These are phyloP conservation scores for Akanthomyces lecanii DNA, from an alignment of 2,329 filamentous ascomycete species.

Conservation along the genomic window DNA sequence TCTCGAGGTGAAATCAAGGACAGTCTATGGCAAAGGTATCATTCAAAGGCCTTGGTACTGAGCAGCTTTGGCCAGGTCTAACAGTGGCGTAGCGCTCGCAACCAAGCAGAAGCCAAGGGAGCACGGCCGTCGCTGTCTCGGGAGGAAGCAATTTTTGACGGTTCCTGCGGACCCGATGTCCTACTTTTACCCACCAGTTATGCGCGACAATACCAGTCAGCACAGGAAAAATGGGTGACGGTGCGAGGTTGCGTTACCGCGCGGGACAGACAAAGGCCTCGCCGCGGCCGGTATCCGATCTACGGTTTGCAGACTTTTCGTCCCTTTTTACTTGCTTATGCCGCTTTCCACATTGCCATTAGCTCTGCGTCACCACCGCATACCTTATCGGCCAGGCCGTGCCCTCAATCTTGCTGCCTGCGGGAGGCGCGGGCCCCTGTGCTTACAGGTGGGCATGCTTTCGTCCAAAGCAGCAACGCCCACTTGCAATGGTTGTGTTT, in stretches of 20 bases:
- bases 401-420: conserved; percentile 10
- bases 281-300: conserved; percentile 15
- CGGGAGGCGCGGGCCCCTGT: not conserved
- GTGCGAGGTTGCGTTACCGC: not conserved
- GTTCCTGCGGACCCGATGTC: not conserved
- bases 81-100: not conserved
- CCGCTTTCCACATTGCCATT: not conserved
- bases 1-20: not conserved
- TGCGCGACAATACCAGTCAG: not conserved
- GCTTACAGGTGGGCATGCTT: not conserved
- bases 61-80: not conserved
- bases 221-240: not conserved
- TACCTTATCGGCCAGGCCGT: conserved; percentile 13
- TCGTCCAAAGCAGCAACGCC: not conserved
- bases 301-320: not conserved
- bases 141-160: not conserved
- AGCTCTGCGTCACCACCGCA: not conserved
- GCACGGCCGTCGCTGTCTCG: not conserved
- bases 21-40: not conserved
- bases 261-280: not conserved
- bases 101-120: not conserved
- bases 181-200: not conserved
- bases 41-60: not conserved
- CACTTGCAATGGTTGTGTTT: not conserved
- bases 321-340: not conserved